Conservation (phyloP, 2,329 filamentous ascomycete genomes). For the Trichoderma semiorbis region DNA sequence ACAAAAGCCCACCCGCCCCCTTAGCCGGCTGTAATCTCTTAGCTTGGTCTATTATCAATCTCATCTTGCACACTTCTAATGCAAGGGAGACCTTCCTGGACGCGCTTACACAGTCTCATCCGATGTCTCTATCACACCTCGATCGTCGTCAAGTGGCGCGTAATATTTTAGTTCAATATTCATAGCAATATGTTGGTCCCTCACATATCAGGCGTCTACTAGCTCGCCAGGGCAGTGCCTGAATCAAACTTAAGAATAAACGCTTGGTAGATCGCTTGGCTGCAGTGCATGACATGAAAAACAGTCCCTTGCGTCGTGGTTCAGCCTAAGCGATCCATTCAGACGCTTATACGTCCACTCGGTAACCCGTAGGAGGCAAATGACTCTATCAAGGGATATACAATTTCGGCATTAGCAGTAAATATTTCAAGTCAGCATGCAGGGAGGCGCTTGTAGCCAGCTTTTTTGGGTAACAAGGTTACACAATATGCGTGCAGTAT, state of each 20-base stretch:
- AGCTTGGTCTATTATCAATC: neutral
- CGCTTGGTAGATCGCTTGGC: neutral
- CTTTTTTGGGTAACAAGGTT: neutral
- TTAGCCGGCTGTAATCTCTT: neutral
- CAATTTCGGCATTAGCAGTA: neutral
- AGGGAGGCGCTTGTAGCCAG: neutral
- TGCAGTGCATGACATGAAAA: conserved; percentile 1
- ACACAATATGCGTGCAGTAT: neutral
- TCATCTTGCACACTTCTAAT: neutral
- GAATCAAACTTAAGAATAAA: neutral
- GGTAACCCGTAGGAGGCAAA: neutral
- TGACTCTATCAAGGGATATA: neutral
- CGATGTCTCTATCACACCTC: neutral
- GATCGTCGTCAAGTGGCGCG: neutral
- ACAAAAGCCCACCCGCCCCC: neutral
- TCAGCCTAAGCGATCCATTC: neutral
- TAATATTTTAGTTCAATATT: neutral
- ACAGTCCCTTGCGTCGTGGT: neutral
- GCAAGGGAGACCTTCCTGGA: neutral
- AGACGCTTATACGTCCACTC: neutral
- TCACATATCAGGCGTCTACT: neutral
- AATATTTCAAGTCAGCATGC: neutral
- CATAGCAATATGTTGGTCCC: neutral
- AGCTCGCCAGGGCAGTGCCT: neutral
- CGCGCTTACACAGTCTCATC: conserved; percentile 3